Evolutionary conservation across 2,329 filamentous ascomycete genomes (phyloP), one percentile per base, ranked within the genome.

Genomic region (Ascochyta lentis): DNA sequence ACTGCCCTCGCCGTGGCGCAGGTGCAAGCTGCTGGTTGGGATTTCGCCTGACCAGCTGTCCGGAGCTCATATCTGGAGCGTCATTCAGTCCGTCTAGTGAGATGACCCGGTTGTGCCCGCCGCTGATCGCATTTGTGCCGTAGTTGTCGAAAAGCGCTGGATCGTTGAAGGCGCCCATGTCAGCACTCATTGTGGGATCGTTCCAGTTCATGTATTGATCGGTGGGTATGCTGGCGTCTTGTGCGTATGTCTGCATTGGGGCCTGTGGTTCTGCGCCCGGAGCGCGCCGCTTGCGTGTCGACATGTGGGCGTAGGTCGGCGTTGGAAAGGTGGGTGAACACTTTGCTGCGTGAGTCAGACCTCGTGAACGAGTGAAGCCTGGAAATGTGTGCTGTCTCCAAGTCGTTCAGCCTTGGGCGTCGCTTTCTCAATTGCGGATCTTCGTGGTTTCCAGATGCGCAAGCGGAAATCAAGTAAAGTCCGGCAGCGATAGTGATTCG

Each of bases 271-370:
- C 83, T 59, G 87, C 80, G 71, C 89, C 90, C 53, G 90, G 88
- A 42, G 90, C 90, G 64, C 89, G 81, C 74, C 91, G 84, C 80
- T 95, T 95, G 76, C 90, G 81, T 62, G 62, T 68, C 23, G 73
- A 63, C 70, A 76, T 74, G 54, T 54, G 51, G 37, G 35, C 40
- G 38, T 41, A 19, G 16, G 37, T 33, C 19, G 38, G 51, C 34
- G 10, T 23, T 37, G 5, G 22, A n/a, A 33, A 16, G n/a, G 5
- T 8, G 10, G 29, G 37, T 19, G 16, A 31, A 12, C 15, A 10
- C 23, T 31, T 26, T 24, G 33, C 41, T 29, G 16, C 33, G 43
- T 55, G 57, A 48, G 23, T 35, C 47, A 46, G 46, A 57, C 56
- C 56, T 54, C 5, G 43, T 52, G 39, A 9, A 33, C 16, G 19